phyloP scores from a whole-genome alignment of 208 protist genomes.

The Endotrypanum monterogeii region DNA sequence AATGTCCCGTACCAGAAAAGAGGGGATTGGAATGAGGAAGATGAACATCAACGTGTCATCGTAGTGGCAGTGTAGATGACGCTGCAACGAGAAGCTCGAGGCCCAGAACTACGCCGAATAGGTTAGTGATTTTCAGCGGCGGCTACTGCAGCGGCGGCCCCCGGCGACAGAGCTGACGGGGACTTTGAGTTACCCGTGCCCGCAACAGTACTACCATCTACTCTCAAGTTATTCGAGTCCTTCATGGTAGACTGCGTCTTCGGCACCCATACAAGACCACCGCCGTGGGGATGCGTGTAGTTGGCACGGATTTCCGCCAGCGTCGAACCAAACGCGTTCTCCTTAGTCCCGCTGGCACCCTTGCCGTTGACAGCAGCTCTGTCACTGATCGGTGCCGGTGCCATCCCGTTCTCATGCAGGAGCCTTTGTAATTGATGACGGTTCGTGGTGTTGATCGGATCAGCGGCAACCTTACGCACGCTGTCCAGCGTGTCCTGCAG shows the following conservation, averaged over 20 bases:
- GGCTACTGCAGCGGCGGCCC: constrained; percentile 33
- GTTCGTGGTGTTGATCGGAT: constrained; percentile 68
- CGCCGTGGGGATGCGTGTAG: constrained; percentile 61
- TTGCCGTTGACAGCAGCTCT: constrained; percentile 6
- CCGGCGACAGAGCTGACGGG: constrained; percentile 23
- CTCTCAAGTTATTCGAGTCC: constrained; percentile 14
- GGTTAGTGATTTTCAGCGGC: constrained; percentile 19
- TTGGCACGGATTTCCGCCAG: constrained; percentile 51
- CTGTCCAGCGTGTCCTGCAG: constrained; percentile 78
- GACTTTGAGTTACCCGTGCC: constrained; percentile 7
- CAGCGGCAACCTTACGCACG: constrained; percentile 58
- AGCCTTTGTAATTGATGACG: constrained; percentile 39
- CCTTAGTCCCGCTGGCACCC: constrained; percentile 3
- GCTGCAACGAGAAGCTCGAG: neutral
- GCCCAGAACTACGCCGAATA: constrained; percentile 21
- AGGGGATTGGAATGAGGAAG: neutral
- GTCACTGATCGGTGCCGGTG: constrained; percentile 8
- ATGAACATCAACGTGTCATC: neutral
- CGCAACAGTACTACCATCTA: constrained; percentile 10
- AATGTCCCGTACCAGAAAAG: constrained; percentile 16
- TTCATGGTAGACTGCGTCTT: constrained; percentile 8
- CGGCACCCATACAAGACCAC: constrained; percentile 79
- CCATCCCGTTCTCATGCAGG: constrained; percentile 29
- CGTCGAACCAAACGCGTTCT: constrained; percentile 42
- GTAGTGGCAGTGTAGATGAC: neutral